Evolutionary conservation across 257 asterid species (phyloP), one percentile per base, ranked within the genome.

Genomic region (Jacaranda copaia): DNA sequence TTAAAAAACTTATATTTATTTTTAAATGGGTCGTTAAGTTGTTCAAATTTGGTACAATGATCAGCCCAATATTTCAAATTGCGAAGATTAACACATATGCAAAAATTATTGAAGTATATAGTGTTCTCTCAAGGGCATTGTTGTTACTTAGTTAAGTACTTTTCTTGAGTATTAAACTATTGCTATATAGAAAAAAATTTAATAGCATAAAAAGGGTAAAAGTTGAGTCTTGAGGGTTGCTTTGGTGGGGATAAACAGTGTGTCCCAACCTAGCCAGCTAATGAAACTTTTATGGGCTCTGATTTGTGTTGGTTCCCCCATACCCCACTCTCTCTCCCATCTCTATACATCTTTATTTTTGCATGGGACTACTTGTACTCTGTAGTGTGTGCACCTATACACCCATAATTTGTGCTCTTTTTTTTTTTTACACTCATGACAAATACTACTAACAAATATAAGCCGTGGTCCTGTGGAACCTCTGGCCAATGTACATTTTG

Each of bases 291-390:
- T 56, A 14, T 58, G 38, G 58, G 35, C 76, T 83, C 73, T 25
- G 51, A 4, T 62, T 72, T 73, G 2, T 36, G 53, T 62, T 19
- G 65, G 40, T 25, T 25, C 1, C 32, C 32, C 2, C 32, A 32
- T 36, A 46, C 64, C 32, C 18, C 40, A 0, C 6, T 32, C 45
- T 49, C 42, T 6, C 62, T 18, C 19, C 1, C 13, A 71, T 48
- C 61, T 13, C 15, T 48, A 11, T 14, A 20, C 69, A 25, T 14
- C 78, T 80, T 73, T 65, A 57, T 43, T 78, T 42, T 65, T 70
- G 83, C 86, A 79, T 70, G 81, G 72, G 77, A 79, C 81, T 69
- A 66, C 73, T 52, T 68, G 84, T 56, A 58, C 58, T 55, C 71
- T 51, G 4, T 35, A 67, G 60, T 68, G 77, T 62, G 53, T 75